phyloP scores from a whole-genome alignment of 345 rosid genomes.

The Combretum micranthum region DNA sequence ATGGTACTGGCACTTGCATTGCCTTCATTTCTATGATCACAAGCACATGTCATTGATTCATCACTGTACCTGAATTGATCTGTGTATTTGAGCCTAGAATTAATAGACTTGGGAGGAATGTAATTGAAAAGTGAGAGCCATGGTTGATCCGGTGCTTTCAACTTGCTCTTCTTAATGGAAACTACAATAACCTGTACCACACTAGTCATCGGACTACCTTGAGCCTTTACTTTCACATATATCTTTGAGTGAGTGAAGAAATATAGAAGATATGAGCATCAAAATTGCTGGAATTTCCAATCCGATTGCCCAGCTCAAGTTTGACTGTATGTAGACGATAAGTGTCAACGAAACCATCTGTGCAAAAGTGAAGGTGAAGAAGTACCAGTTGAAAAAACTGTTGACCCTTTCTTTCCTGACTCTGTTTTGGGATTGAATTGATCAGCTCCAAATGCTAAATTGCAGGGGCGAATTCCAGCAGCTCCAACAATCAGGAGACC shows the following conservation, averaged over 20 bases:
- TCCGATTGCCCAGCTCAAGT: conserved; percentile 25
- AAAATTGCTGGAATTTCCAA: conserved; percentile 15
- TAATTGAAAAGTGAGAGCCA: conserved; percentile 27
- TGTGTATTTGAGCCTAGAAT: conserved; percentile 32
- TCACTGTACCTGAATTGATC: conserved; percentile 36
- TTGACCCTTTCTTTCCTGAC: conserved; percentile 19
- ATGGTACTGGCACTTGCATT: too few species aligned
- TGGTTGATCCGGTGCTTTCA: conserved; percentile 23
- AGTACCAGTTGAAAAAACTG: conserved; percentile 38
- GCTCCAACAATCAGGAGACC: conserved; percentile 19
- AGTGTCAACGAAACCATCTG: conserved; percentile 19
- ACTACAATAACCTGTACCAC: conserved; percentile 32
- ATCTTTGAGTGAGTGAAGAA: conserved; percentile 21
- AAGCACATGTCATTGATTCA: not conserved
- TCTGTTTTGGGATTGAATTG: conserved; percentile 22
- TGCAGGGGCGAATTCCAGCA: conserved; percentile 23
- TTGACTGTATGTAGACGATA: conserved; percentile 25
- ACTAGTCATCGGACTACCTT: conserved; percentile 67
- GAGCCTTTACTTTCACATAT: conserved; percentile 17
- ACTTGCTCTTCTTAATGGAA: conserved; percentile 23
- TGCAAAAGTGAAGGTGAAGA: conserved; percentile 19
- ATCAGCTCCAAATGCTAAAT: conserved; percentile 25
- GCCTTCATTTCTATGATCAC: too few species aligned
- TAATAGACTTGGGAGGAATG: conserved; percentile 28
- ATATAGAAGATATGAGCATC: conserved; percentile 18